These are phyloP conservation scores for Hemerocallis citrina DNA, from an alignment of 106 monocot species.

Conservation along the genomic window DNA sequence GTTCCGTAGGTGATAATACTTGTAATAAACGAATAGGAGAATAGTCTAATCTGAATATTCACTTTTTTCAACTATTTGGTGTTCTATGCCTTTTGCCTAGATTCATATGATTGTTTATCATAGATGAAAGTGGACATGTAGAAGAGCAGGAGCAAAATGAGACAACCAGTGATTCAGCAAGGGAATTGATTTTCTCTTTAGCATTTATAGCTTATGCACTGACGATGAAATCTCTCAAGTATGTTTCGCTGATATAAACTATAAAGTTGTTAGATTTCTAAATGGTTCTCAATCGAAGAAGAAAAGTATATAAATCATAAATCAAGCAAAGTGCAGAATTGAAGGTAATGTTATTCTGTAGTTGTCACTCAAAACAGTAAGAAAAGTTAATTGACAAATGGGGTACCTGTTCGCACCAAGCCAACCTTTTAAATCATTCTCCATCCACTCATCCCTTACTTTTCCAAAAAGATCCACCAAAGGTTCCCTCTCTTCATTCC, in stretches of 20 bases:
- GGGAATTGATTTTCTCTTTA: not conserved
- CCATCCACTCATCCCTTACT: constrained; percentile 94
- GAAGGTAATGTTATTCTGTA: not conserved
- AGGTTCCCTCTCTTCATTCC: constrained; percentile 69
- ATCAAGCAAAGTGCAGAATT: not conserved
- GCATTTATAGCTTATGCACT: not conserved
- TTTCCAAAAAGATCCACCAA: constrained; percentile 84
- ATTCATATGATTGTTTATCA: not conserved
- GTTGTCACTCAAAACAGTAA: not conserved
- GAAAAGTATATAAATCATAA: not conserved
- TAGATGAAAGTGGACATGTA: not conserved
- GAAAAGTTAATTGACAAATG: not conserved
- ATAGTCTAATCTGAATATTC: too few relatives aligned
- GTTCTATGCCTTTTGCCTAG: not conserved
- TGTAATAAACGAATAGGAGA: too few relatives aligned
- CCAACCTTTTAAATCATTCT: constrained; percentile 78
- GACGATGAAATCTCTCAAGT: not conserved
- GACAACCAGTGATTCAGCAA: not conserved
- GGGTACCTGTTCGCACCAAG: constrained; percentile 90
- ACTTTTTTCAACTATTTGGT: too few relatives aligned
- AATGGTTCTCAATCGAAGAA: not conserved
- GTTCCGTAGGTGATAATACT: too few relatives aligned
- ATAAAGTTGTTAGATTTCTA: not conserved
- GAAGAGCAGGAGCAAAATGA: not conserved
- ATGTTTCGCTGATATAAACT: not conserved